Evolutionary conservation across 1,284 basidiomycete species (phyloP).

Genomic region (Ganoderma resinaceum): DNA sequence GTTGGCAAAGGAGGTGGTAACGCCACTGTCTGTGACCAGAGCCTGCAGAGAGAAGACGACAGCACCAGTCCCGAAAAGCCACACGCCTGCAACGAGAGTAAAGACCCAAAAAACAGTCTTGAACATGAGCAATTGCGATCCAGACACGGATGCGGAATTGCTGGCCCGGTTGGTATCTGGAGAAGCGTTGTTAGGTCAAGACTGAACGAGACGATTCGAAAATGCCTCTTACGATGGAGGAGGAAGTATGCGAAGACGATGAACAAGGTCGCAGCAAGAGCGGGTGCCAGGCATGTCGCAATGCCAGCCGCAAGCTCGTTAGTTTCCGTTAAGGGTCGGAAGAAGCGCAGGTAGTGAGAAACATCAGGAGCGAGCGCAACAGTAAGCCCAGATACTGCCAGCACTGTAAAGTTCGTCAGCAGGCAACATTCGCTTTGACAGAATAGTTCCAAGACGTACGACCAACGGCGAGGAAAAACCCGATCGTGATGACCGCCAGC

Average conservation of each 20-base stretch:
- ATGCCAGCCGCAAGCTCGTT: constrained; percentile 66
- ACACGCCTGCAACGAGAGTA: constrained; percentile 58
- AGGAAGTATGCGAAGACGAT: constrained; percentile 58
- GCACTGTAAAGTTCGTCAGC: constrained; percentile 52
- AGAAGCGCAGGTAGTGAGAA: constrained; percentile 71
- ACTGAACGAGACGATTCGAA: constrained; percentile 12
- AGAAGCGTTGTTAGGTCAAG: neutral
- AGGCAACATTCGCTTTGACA: neutral
- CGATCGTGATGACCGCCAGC: constrained; percentile 57
- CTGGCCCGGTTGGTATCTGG: constrained; percentile 58
- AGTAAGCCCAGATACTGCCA: constrained; percentile 71
- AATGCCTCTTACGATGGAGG: constrained; percentile 58
- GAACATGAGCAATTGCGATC: constrained; percentile 65
- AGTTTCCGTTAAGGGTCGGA: constrained; percentile 57
- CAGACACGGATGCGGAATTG: constrained; percentile 68
- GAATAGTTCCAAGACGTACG: constrained; percentile 53
- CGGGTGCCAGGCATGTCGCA: constrained; percentile 71
- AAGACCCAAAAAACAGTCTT: constrained; percentile 74
- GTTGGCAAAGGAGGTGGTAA: constrained; percentile 61
- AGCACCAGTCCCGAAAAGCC: constrained; percentile 71
- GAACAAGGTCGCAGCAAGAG: constrained; percentile 65
- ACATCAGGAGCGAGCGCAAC: constrained; percentile 75
- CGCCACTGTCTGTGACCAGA: constrained; percentile 51
- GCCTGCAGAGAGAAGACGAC: constrained; percentile 70
- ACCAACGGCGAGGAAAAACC: constrained; percentile 60